Percentiles rank a stretch among this genome's conserved stretches.
phyloP scores from a whole-genome alignment of 108 stramenopile genomes.

The Pinguiococcus pyrenoidosus region DNA sequence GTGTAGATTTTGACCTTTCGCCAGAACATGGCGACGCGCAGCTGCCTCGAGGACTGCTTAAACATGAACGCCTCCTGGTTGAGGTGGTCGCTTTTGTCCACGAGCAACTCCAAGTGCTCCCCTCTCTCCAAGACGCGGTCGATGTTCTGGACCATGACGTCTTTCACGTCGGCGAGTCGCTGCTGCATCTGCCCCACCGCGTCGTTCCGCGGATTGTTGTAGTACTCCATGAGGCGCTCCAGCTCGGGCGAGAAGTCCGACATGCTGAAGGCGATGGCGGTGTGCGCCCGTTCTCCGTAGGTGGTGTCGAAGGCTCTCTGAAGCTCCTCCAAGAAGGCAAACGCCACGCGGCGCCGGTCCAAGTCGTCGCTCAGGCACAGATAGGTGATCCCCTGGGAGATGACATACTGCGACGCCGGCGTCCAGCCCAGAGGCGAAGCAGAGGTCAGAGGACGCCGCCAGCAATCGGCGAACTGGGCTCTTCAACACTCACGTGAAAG shows the following conservation, averaged over 20 bases:
- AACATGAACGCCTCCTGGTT: conserved; percentile 82
- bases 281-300: conserved; percentile 48
- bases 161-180: conserved; percentile 86
- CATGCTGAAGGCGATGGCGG: conserved; percentile 82
- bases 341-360: conserved; percentile 72
- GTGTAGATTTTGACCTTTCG: conserved; percentile 47
- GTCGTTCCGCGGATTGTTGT: conserved; percentile 44
- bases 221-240: conserved; percentile 71
- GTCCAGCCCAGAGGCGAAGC: no score
- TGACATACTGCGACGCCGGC: conserved; percentile 84
- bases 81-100: conserved; percentile 88
- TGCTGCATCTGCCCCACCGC: conserved; percentile 53
- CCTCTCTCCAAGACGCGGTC: conserved; percentile 57
- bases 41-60: conserved; percentile 53
- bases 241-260: conserved; percentile 66
- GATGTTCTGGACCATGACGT: conserved; percentile 91
- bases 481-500: no score
- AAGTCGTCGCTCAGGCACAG: conserved; percentile 80
- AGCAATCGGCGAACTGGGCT: no score
- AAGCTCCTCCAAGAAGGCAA: conserved; percentile 84
- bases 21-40: conserved; percentile 75
- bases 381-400: conserved; percentile 74
- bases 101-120: conserved; percentile 94
- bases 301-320: conserved; percentile 55
- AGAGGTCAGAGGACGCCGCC: no score